Evolutionary conservation across 371 early-diverging fungal species (phyloP).

Genomic region (Mortierella polycephala): DNA sequence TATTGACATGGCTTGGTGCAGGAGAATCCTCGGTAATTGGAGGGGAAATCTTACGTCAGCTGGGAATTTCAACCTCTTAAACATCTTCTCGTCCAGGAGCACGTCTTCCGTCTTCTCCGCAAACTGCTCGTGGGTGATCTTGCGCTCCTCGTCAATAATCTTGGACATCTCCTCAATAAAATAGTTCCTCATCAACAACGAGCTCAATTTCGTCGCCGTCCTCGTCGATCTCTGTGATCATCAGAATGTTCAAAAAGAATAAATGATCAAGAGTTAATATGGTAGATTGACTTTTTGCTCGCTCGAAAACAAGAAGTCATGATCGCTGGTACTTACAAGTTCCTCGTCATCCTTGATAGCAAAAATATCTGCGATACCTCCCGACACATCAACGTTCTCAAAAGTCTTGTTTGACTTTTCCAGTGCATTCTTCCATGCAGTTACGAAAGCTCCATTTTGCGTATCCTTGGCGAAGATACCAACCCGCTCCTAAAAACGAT

Average conservation of each 20-base stretch:
- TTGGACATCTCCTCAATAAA: slow-evolving; percentile 87
- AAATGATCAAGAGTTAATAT: neutral
- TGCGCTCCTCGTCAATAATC: slow-evolving; percentile 89
- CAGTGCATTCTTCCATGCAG: slow-evolving; percentile 82
- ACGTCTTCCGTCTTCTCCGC: slow-evolving; percentile 79
- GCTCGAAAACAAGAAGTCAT: too few relatives aligned
- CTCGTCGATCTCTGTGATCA: slow-evolving; percentile 71
- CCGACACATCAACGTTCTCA: slow-evolving; percentile 78
- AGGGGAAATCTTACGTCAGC: slow-evolving; percentile 64
- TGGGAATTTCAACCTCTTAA: slow-evolving; percentile 73
- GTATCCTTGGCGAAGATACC: slow-evolving; percentile 86
- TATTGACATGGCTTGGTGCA: too few relatives aligned
- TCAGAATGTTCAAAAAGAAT: neutral
- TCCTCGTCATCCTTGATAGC: slow-evolving; percentile 93
- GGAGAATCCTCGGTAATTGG: too few relatives aligned
- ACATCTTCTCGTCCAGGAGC: slow-evolving; percentile 75
- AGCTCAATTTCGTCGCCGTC: slow-evolving; percentile 79
- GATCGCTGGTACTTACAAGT: slow-evolving; percentile 61
- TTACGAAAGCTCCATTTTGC: slow-evolving; percentile 78
- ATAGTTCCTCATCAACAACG: slow-evolving; percentile 84
- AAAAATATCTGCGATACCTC: slow-evolving; percentile 78
- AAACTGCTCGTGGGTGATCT: slow-evolving; percentile 90
- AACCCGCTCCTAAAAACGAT: slow-evolving; percentile 67
- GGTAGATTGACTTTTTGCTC: neutral
- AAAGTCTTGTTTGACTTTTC: slow-evolving; percentile 59